Evolutionary conservation across 176 grass and related monocot genomes (phyloP), one percentile per base, ranked within the genome.

Genomic region (Phoenix roebelenii): DNA sequence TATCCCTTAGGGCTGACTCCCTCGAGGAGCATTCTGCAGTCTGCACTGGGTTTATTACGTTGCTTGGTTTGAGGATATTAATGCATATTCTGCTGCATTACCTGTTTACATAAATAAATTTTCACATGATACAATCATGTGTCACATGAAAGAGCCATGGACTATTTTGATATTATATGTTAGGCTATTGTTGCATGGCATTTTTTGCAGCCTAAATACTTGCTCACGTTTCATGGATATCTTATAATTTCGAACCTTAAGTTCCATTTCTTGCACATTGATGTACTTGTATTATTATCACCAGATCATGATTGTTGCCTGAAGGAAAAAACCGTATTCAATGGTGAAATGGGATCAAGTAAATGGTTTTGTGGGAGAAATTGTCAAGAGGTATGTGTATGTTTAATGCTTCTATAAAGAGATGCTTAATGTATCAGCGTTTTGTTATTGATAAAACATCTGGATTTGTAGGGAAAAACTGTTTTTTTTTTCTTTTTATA

Each of bases 291-390:
- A 22, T 82, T 76, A 26, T 67, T 55, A 15, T 72, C 85, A 64
- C 59, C 75, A 90, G 87, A 85, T 65, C 87, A 90, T 79, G 64
- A 57, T 32, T 70, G 52, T 30, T 90, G 87, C 68, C 16, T 82
- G 73, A 77, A 79, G 14, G 59, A 70, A 4, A 25, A 51, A 20
- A 76, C 73, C 55, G 25, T 71, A n/a, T 61, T 59, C 58, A 39
- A 50, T 70, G 72, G 55, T 44, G 68, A 67, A 74, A 16, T 76
- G 57, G 71, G 39, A 66, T 76, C 59, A 16, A 56, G 69, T 28
- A 18, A 68, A 79, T 90, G 87, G 82, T 85, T 90, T 76, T 90
- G 87, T 7, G 82, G 82, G 58, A 69, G 68, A 64, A 53, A 76
- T 5, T 87, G 84, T 69, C 74, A 78, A 71, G 75, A 87, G 84